Conservation (phyloP, 805 yeast genomes). For the Metschnikowia lochheadii region DNA sequence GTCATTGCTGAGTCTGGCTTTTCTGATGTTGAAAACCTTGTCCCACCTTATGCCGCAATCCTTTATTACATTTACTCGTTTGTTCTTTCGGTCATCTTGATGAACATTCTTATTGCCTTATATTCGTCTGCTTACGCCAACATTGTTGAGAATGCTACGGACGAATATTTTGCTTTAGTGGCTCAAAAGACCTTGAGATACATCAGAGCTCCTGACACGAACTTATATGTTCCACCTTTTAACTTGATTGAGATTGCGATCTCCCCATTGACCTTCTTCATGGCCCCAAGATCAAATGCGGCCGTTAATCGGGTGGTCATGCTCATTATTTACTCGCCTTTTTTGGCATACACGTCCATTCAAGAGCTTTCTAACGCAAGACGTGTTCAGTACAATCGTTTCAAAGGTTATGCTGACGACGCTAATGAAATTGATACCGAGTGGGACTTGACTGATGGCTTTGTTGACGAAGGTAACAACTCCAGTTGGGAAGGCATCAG, state of each 20-base stretch:
- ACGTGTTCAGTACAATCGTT: constrained; percentile 67
- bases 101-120: constrained; percentile 80
- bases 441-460: constrained; percentile 84
- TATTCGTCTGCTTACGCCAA: constrained; percentile 80
- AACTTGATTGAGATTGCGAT: constrained; percentile 61
- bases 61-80: constrained; percentile 76
- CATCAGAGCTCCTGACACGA: constrained; percentile 83
- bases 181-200: constrained; percentile 81
- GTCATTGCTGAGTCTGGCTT: constrained; percentile 74
- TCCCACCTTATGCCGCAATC: constrained; percentile 81
- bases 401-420: constrained; percentile 64
- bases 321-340: constrained; percentile 66
- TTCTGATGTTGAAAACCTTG: constrained; percentile 63
- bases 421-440: constrained; percentile 73
- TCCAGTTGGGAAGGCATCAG: constrained; percentile 36
- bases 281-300: constrained; percentile 33
- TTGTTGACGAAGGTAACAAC: constrained; percentile 27
- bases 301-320: constrained; percentile 52
- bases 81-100: constrained; percentile 65
- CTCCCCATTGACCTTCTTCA: constrained; percentile 28
- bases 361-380: constrained; percentile 66
- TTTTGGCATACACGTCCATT: constrained; percentile 54
- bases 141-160: constrained; percentile 77
- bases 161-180: constrained; percentile 79
- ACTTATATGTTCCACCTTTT: constrained; percentile 81